Evolutionary conservation across 2,329 filamentous ascomycete genomes (phyloP), one percentile per base, ranked within the genome.

Genomic region (Alternaria sp.): DNA sequence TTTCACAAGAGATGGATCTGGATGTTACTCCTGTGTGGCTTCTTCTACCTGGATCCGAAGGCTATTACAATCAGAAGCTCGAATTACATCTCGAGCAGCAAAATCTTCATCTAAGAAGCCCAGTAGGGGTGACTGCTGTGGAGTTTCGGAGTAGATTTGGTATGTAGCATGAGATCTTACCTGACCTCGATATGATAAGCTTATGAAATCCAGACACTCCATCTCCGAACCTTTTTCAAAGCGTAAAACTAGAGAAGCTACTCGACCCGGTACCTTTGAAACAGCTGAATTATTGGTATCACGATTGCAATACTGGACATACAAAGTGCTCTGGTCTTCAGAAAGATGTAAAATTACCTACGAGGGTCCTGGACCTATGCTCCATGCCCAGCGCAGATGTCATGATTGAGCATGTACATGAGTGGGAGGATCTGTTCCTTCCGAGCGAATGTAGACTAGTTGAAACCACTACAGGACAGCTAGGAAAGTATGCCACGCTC

Each of bases 401-500:
- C 5, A 43, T 57, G 47, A n/a, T 26, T 4, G 14, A 39, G 16
- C 11, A 14, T 9, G 20, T 32, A 16, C 18, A 26, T n/a, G 12
- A 28, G 11, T 57, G 54, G 54, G 46, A 30, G 14, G 26, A n/a
- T 12, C 24, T 52, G 47, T 57, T 57, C 11, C 18, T 8, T 9
- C 32, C 36, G n/a, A 14, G 20, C 46, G 20, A 49, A 26, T 49
- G 46, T 26, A 61, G 22, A 26, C 44, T 61, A 20, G 38, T 52
- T 7, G 42, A 61, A 22, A 57, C 16, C 8, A n/a, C 11, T 1
- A 26, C 16, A 3, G 56, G 34, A n/a, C 44, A 20, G 26, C 26
- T n/a, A 9, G 59, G 51, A 9, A 32, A 36, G 14, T 62, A 59
- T 32, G 39, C 58, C 2, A 41, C 51, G 5, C 28, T 62, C 6